phyloP scores from a whole-genome alignment of 768 basidiomycete species.

The Trametes cubensis region DNA sequence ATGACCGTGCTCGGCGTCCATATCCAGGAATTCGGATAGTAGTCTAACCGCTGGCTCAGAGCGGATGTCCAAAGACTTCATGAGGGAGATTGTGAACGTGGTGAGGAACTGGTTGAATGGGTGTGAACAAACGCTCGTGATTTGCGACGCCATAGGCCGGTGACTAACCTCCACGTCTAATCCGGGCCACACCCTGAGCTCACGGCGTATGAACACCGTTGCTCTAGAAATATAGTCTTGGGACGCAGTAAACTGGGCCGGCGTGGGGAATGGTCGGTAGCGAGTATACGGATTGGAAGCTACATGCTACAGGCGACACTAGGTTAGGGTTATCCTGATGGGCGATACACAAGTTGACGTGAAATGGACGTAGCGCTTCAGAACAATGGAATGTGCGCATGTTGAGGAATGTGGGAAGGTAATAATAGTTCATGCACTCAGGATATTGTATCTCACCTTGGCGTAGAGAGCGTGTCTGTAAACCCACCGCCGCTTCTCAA shows the following conservation, averaged over 20 bases:
- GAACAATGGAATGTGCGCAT: not conserved
- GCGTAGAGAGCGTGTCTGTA: slow-evolving; percentile 81
- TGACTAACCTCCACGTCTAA: slow-evolving; percentile 83
- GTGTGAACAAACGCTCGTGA: not conserved
- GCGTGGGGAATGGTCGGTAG: slow-evolving; percentile 89
- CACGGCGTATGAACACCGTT: slow-evolving; percentile 79
- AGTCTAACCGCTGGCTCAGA: slow-evolving; percentile 84
- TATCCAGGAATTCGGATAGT: slow-evolving; percentile 86
- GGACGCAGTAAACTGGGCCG: slow-evolving; percentile 79
- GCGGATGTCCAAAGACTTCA: slow-evolving; percentile 92
- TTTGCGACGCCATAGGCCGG: not conserved
- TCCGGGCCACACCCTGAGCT: slow-evolving; percentile 84
- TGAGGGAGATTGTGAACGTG: slow-evolving; percentile 83
- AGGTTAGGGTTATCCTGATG: slow-evolving; percentile 18
- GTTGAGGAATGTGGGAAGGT: not conserved
- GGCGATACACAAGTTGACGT: slow-evolving; percentile 14
- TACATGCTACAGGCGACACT: slow-evolving; percentile 63
- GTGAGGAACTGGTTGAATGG: slow-evolving; percentile 70
- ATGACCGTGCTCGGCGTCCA: slow-evolving; percentile 62
- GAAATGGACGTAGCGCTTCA: slow-evolving; percentile 11
- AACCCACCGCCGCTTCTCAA: slow-evolving; percentile 75
- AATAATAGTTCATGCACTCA: not conserved
- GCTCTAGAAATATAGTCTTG: slow-evolving; percentile 75
- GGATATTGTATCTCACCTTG: slow-evolving; percentile 57
- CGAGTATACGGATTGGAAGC: slow-evolving; percentile 86